Base-by-base conservation (phyloP, 768 basidiomycete genomes). In the Amyloporia xantha region DNA sequence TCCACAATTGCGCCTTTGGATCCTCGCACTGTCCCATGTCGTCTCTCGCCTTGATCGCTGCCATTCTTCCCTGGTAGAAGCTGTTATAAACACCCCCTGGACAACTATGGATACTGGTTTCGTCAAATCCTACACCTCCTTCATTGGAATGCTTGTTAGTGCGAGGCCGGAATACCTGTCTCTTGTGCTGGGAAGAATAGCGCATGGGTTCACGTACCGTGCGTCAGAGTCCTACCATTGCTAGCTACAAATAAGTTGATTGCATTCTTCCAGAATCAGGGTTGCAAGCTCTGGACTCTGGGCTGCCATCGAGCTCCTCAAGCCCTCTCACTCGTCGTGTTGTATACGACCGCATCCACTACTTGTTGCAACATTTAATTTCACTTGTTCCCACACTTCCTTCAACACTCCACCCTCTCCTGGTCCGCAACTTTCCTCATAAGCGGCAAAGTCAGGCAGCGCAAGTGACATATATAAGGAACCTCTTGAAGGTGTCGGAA, bases 161-260 rank as follows among this genome's bases (percentile, higher is more conserved):
- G 91, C 95, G 20, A 72, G 86, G 53, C 90, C 94, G 51, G 91
- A 96, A 68, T 97, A 95, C 67, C 75, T 95, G 26, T 85, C 84
- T 20, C 74, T 87, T 45, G 82, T 97, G 5, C 79, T 97, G 4
- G 75, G 76, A 50, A 92, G 80, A 68, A 82, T 89, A 35, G 80
- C 91, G 11, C 82, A 83, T 48, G 91, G 91, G 10, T 82, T 98
- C 54, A 91, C 91, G 5, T 83, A 87, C 71, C 91, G 94, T 96
- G 63, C 58, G 89, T 78, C 48, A 42, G 51, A 27, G 15, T 15
- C 20, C 9, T 17, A 6, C 20, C 9, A 9, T 19, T 13, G 6
- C 38, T 39, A 35, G 10, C 12, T 39, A 9, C 20, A 39, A 19
- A 9, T 39, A 21, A 38, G 38, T 40, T 52, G 41, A 50, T 52